Conservation (phyloP, 768 basidiomycete genomes). For the Mycena maculata region DNA sequence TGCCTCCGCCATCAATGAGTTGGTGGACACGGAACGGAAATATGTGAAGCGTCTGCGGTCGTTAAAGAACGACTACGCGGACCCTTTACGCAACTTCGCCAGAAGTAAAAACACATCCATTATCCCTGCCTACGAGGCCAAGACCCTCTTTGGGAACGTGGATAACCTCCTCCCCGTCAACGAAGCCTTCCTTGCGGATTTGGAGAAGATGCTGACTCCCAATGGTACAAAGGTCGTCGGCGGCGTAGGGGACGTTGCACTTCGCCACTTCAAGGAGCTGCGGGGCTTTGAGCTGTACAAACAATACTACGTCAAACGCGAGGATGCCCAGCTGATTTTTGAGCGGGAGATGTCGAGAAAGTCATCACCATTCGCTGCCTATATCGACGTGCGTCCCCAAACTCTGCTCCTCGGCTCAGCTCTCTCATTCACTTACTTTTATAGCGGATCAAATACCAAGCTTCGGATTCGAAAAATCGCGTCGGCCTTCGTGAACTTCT, state of each 20-base stretch:
- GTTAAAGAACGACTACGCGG: constrained; percentile 90
- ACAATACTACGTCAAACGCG: constrained; percentile 91
- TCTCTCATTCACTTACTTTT: constrained; percentile 29
- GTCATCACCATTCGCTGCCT: constrained; percentile 84
- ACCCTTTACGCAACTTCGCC: constrained; percentile 89
- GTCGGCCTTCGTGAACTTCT: constrained; percentile 91
- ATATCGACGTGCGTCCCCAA: constrained; percentile 78
- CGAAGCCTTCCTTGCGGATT: constrained; percentile 83
- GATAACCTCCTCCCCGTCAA: constrained; percentile 92
- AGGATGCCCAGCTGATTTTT: constrained; percentile 91
- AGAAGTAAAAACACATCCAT: constrained; percentile 87
- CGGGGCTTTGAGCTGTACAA: constrained; percentile 92
- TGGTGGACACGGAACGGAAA: constrained; percentile 88
- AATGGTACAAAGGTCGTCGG: constrained; percentile 66
- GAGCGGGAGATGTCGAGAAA: constrained; percentile 85
- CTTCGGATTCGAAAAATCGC: constrained; percentile 78
- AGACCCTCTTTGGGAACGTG: constrained; percentile 93
- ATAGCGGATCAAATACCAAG: constrained; percentile 89
- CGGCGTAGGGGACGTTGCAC: constrained; percentile 85
- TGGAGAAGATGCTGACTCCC: constrained; percentile 82
- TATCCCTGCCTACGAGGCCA: constrained; percentile 90
- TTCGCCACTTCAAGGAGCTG: constrained; percentile 87
- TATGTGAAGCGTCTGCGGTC: constrained; percentile 87
- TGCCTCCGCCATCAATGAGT: constrained; percentile 82
- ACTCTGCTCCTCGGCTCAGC: constrained; percentile 7